Base-by-base conservation (phyloP, 441 rosid species). In the Jatropha multifida region DNA sequence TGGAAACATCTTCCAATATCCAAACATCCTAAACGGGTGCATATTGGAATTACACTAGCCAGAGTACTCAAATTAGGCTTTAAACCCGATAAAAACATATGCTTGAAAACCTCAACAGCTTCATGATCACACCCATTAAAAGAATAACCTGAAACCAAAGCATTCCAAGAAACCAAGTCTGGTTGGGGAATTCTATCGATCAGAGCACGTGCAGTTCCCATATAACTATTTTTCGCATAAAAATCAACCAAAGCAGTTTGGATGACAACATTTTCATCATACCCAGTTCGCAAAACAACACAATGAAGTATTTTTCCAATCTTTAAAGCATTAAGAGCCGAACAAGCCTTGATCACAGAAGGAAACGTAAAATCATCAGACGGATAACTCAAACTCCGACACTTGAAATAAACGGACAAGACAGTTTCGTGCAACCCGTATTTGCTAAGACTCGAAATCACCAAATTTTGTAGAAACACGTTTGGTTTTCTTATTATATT, bases 81-180 rank as follows among this genome's bases (percentile, higher is more conserved):
- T 12, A 88, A 81, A 66, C 84, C 83, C 67, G 48, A 38, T 0
- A 1, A 42, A 20, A 76, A 71, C n/a, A 83, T 68, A 75, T 49
- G 60, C 80, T 42, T 74, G n/a, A 86, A 76, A 72, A 77, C 72
- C 79, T 73, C 82, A 15, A 86, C 64, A 20, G 79, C 85, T 75
- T 81, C 79, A 8, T 58, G 40, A 79, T 78, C 87, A 58, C 54
- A 65, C 55, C 87, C 83, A 54, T 83, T 81, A 49, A 68, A 78
- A 82, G 87, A 83, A 84, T 81, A 82, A 52, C 87, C 88, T 41
- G 89, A 75, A 64, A 88, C 69, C 58, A 88, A 76, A 42, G 87
- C 88, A 80, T 88, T 88, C 78, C 80, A 82, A n/a, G 86, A 81
- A 77, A 88, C 85, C 85, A 86, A 77, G 68, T 88, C 89, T 80